phyloP scores from a whole-genome alignment of 2,329 filamentous ascomycete genomes.

The Waltergamsia citrina region DNA sequence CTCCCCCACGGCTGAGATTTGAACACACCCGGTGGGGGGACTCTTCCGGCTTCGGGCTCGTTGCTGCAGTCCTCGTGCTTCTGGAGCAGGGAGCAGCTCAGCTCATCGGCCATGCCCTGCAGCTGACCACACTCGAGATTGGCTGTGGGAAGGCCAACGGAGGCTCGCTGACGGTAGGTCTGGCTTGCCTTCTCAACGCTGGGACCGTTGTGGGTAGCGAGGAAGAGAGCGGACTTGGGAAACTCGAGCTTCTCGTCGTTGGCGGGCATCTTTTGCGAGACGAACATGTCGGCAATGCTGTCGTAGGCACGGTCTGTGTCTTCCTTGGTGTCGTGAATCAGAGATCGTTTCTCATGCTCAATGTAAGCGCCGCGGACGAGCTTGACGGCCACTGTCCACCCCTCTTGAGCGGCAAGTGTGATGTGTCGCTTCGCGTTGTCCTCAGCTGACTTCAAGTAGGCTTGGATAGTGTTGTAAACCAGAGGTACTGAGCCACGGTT shows the following conservation, averaged over 20 bases:
- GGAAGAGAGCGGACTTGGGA: slow-evolving; percentile 48
- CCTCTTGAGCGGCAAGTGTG: slow-evolving; percentile 37
- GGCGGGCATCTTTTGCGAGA: slow-evolving; percentile 36
- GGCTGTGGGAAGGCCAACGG: slow-evolving; percentile 35
- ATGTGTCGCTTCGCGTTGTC: slow-evolving; percentile 44
- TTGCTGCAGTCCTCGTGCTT: slow-evolving; percentile 4
- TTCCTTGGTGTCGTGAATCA: slow-evolving; percentile 57
- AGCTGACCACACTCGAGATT: slow-evolving; percentile 51
- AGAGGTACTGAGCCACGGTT: slow-evolving; percentile 54
- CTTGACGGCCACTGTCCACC: slow-evolving; percentile 57
- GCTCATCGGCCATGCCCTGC: slow-evolving; percentile 83
- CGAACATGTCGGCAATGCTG: slow-evolving; percentile 50
- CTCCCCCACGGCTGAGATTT: slow-evolving; percentile 64
- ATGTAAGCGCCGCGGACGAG: slow-evolving; percentile 62
- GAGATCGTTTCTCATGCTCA: slow-evolving; percentile 49
- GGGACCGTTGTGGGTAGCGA: slow-evolving; percentile 67
- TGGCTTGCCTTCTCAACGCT: slow-evolving; percentile 45
- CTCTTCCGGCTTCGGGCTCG: neutral
- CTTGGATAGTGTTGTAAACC: slow-evolving; percentile 67
- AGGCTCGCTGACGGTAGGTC: slow-evolving; percentile 53
- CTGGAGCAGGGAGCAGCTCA: slow-evolving; percentile 52
- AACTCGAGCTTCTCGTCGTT: slow-evolving; percentile 27
- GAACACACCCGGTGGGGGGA: slow-evolving; percentile 31
- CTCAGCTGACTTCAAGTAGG: slow-evolving; percentile 53
- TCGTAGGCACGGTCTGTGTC: slow-evolving; percentile 61